Evolutionary conservation across 257 asterid genomes (phyloP), one percentile per base, ranked within the genome.

Genomic region (Capsicum pubescens): DNA sequence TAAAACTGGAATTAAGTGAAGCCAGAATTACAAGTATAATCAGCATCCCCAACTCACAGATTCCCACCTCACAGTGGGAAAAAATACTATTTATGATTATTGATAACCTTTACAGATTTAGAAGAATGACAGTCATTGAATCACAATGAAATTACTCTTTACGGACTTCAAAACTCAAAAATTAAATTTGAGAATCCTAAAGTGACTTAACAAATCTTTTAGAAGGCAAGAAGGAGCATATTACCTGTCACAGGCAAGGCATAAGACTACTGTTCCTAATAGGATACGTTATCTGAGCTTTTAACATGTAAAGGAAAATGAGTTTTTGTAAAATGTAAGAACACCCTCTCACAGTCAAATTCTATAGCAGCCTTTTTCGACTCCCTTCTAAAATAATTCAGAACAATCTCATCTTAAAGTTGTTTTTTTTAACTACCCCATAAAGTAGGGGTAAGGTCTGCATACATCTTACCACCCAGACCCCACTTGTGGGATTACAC

Each of bases 1-100:
- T 87, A 82, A 17, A 86, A 50, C 50, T 70, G 50, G 83, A 81
- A 39, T 21, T 55, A n/a, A 35, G 26, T 35, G 42, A 52, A n/a
- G 44, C 80, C 32, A 26, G 78, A 81, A 68, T 35, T 21, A 59
- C 17, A 76, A 52, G 48, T 60, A 50, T 19, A 69, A 58, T 57
- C 67, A 69, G 70, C 59, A 84, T 44, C 39, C 42, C 76, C 70
- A 84, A 86, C 83, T 59, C 2, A 52, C 48, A 64, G 9, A 39
- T 46, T 14, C 42, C 60, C 19, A 46, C 46, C 42, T 72, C 80
- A 48, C 14, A 72, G 60, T 19, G 17, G 9, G 21, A n/a, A 39
- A 48, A 35, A 46, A 7, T 50, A 50, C n/a, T 21, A 74, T 32
- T 74, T 74, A 74, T 74, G 21, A 74, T 48, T 74, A 50, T 19